Base-by-base conservation (phyloP, 495 filamentous ascomycete genomes). In the Aspergillus asperescens region DNA sequence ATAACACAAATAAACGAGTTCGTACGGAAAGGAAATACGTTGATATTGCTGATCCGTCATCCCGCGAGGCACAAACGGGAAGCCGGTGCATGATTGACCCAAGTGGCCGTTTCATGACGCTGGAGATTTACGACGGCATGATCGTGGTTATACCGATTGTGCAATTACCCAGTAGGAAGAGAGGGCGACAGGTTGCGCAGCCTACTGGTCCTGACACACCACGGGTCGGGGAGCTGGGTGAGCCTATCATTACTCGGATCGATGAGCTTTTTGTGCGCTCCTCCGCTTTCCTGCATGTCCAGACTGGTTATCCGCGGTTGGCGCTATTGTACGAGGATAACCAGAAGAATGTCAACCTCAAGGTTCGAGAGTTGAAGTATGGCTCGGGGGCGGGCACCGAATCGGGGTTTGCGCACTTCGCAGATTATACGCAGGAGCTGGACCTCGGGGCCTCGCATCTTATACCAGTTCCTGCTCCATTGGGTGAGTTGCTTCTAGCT, bases 51-150 rank as follows among this genome's bases (percentile, higher is more conserved):
- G 90, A 95, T 63, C 88, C 85, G 56, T 81, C 87, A 6, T 86
- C 89, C 59, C 78, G 89, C 24, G 86, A 93, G 59, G 82, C 84
- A 3, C 83, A 88, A 63, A 86, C 82, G 49, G 82, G 82, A 41
- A 83, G 89, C 64, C 75, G 84, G 49, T 90, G 88, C 61, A 70
- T 88, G 37, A 81, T 95, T 5, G 93, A 97, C 66, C 93, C 93
- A 0, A 85, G 77, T 0, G 85, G 87, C 6, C 74, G 80, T 27
- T 90, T 87, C 63, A 81, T 99, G 79, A 88, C 84, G 8, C 70
- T 96, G 55, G 85, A 96, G 56, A 71, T 95, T 5, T 96, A 89
- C 70, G 89, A 96, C 66, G 93, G 93, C 2, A 79, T 95, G 20
- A 74, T 97, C 27, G 89, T 85, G 8, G 78, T 89, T 1, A 66